Evolutionary conservation across 345 rosid genomes (phyloP).

Genomic region (Rhodomyrtus tomentosa): DNA sequence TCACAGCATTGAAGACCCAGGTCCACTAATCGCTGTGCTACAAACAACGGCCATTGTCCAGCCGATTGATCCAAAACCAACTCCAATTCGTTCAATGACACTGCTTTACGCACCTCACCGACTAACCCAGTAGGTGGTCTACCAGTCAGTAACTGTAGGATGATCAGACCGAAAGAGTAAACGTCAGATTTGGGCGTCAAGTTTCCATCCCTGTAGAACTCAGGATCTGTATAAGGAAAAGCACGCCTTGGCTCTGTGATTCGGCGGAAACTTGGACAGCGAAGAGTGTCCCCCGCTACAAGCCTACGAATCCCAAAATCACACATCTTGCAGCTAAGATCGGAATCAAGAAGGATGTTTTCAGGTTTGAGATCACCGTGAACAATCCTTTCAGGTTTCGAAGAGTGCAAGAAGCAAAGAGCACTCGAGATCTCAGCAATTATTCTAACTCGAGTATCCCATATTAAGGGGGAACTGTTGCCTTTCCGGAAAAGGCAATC

Average conservation of each 20-base stretch:
- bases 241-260: conserved; percentile 35
- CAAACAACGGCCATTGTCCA: conserved; percentile 53
- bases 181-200: conserved; percentile 50
- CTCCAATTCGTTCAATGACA: conserved; percentile 25
- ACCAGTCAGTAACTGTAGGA: conserved; percentile 58
- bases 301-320: conserved; percentile 60
- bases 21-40: conserved; percentile 32
- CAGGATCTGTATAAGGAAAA: conserved; percentile 63
- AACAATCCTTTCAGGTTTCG: conserved; percentile 60
- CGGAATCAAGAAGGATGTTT: conserved; percentile 54
- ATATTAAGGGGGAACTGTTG: conserved; percentile 33
- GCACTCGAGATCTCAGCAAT: conserved; percentile 58
- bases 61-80: conserved; percentile 52
- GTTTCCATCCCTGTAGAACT: conserved; percentile 39
- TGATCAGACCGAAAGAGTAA: conserved; percentile 51
- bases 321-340: conserved; percentile 61
- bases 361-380: conserved; percentile 68
- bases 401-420: conserved; percentile 65
- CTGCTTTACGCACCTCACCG: conserved; percentile 35
- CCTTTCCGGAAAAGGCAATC: conserved; percentile 39
- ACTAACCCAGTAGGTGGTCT: conserved; percentile 41
- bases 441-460: conserved; percentile 45
- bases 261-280: conserved; percentile 24
- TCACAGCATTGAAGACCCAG: conserved; percentile 61
- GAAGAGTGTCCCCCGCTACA: conserved; percentile 26